Base-by-base conservation (phyloP, 1,139 yeast genomes). In the Yamadazyma siamensis region DNA sequence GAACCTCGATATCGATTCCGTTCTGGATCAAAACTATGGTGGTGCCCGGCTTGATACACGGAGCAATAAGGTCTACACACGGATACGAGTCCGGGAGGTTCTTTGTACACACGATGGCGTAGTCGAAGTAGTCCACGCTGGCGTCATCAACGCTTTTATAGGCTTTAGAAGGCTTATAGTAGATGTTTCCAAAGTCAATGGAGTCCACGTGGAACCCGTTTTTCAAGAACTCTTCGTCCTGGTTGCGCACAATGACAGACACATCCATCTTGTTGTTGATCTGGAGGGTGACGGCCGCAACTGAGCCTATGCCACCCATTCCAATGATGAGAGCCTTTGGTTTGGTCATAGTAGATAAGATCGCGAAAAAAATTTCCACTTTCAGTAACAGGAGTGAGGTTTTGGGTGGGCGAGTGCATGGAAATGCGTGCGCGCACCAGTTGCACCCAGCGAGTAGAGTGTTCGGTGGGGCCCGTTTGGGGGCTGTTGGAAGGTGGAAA, bases 1-100 rank as follows among this genome's bases (percentile, higher is more conserved):
- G 75, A 33, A 60, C 61, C 50, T 85, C 94, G 38, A 82, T 80
- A 23, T 79, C 88, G 35, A 81, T 63, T 4, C 94, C 94, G 47
- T 84, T 84, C 54, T 84, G 91, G 29, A 82, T 52, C 38, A 83
- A 64, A 3, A 82, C 75, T 34, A 85, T 73, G 4, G 73, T 65
- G 4, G 86, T 69, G 4, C 55, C 63, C 4, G 59, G 46, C 7
- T 65, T 54, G 16, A 80, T 73, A 2, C 77, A 84, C 2, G 81
- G 77, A 16, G 54, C 64, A 34, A 81, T 68, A 27, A 82, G 58
- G 15, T 79, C 76, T 43, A 78, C 86, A 31, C 81, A 66, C 32
- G 68, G 63, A 5, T 52, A 41, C 0, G 66, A 65, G 48, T 84
- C 94, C 4, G 94, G 94, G 17, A 82, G 66, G 44, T 80, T 82